A percentile compares a stretch with the other conserved stretches of the same genome.
Conservation (phyloP, 2,329 filamentous ascomycete genomes). For the Beauveria sp. region DNA sequence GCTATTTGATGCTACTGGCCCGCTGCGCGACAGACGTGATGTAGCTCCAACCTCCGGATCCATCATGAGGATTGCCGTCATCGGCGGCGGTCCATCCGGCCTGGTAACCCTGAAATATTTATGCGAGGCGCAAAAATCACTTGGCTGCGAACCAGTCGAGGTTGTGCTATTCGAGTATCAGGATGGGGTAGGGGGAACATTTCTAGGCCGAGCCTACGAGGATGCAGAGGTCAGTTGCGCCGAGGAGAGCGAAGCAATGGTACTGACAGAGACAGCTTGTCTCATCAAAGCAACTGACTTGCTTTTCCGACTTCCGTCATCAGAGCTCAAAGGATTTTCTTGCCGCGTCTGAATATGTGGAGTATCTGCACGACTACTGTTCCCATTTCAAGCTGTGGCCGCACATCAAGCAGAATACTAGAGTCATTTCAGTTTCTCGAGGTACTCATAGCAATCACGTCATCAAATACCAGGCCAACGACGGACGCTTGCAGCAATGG, state of each 20-base stretch:
- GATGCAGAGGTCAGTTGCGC: background rate
- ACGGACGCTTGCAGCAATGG: slow-evolving; percentile 15
- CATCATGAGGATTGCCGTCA: background rate
- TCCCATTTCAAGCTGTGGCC: slow-evolving; percentile 30
- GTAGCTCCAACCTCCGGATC: background rate
- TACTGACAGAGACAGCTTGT: too few relatives aligned
- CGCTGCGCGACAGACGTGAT: background rate
- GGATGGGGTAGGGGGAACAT: slow-evolving; percentile 33
- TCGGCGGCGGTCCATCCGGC: background rate
- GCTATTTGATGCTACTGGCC: background rate
- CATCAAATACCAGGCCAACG: background rate
- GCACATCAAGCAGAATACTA: slow-evolving; percentile 26
- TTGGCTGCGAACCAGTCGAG: slow-evolving; percentile 27
- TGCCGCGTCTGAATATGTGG: slow-evolving; percentile 27
- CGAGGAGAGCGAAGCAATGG: too few relatives aligned
- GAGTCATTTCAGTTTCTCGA: slow-evolving; percentile 21
- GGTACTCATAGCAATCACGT: slow-evolving; percentile 4
- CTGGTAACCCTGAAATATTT: slow-evolving; percentile 27
- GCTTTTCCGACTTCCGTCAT: slow-evolving; percentile 38
- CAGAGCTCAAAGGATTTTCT: slow-evolving; percentile 32
- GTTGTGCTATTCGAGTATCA: slow-evolving; percentile 34
- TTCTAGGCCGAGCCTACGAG: background rate
- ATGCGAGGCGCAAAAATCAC: slow-evolving; percentile 23
- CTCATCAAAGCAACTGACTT: slow-evolving; percentile 36
- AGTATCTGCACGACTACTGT: slow-evolving; percentile 33